Percentiles rank a stretch among this genome's conserved stretches.
Evolutionary conservation across 2,329 filamentous ascomycete genomes (phyloP).

Genomic region (Didymella keratinophila): DNA sequence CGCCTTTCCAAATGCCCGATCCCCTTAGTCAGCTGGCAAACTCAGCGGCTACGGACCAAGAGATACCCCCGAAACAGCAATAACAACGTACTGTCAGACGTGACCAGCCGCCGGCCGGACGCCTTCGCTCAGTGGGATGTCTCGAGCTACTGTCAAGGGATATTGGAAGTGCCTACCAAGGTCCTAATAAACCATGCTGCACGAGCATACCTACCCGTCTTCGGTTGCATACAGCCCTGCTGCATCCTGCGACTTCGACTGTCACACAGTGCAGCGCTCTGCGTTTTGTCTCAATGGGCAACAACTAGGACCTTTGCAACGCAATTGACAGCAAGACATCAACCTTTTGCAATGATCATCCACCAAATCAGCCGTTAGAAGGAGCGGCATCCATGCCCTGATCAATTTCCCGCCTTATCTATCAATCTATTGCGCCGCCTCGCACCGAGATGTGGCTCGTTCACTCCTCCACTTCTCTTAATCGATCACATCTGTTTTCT

Average conservation of each 20-base stretch:
- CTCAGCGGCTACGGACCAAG: background rate
- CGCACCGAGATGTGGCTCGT: conserved; percentile 2
- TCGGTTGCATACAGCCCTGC: background rate
- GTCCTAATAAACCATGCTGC: background rate
- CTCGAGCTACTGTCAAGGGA: background rate
- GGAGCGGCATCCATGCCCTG: conserved; percentile 17
- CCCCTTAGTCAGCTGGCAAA: conserved; percentile 1
- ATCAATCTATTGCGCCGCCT: conserved; percentile 1
- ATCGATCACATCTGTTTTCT: background rate
- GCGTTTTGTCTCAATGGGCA: background rate
- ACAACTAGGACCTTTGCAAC: no score
- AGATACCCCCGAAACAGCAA: background rate
- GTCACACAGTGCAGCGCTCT: background rate
- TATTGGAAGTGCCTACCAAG: background rate
- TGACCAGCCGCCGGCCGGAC: background rate
- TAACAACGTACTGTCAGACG: background rate
- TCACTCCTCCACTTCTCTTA: background rate
- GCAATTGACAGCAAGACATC: background rate
- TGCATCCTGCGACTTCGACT: background rate
- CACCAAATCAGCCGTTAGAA: conserved; percentile 5
- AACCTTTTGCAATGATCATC: conserved; percentile 9
- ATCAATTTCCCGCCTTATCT: conserved; percentile 13
- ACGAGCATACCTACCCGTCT: background rate
- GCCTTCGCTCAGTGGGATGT: background rate
- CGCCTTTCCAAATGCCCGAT: background rate